These are phyloP conservation scores for Ceratobasidium theobromae DNA, from an alignment of 1,284 basidiomycete genomes.

Conservation along the genomic window DNA sequence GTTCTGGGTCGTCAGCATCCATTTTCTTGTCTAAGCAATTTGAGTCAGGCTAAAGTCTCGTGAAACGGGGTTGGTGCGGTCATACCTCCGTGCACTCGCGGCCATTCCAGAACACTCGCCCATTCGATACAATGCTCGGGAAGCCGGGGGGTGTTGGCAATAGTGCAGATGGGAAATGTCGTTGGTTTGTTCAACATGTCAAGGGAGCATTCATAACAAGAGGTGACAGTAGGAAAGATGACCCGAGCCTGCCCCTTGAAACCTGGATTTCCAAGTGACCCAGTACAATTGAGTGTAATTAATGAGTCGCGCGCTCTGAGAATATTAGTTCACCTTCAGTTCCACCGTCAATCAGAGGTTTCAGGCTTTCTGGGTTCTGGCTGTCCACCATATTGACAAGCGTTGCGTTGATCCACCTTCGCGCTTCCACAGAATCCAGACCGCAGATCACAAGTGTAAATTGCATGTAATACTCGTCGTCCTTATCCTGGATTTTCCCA, in stretches of 20 bases:
- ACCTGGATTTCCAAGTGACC: slow-evolving; percentile 52
- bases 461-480: slow-evolving; percentile 92
- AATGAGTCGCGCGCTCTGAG: not conserved
- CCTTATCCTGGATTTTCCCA: slow-evolving; percentile 98
- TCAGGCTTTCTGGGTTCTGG: slow-evolving; percentile 88
- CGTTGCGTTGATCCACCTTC: slow-evolving; percentile 98
- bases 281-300: not conserved
- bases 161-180: slow-evolving; percentile 97
- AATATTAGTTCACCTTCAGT: slow-evolving; percentile 75
- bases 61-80: not conserved
- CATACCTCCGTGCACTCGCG: slow-evolving; percentile 81
- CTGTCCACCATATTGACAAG: slow-evolving; percentile 92
- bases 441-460: slow-evolving; percentile 98
- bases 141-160: slow-evolving; percentile 96
- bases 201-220: slow-evolving; percentile 97
- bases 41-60: not conserved
- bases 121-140: slow-evolving; percentile 99
- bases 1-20: slow-evolving; percentile 95
- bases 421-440: slow-evolving; percentile 95
- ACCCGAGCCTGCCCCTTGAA: slow-evolving; percentile 99
- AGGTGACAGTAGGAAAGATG: slow-evolving; percentile 92
- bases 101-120: slow-evolving; percentile 99
- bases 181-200: slow-evolving; percentile 99
- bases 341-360: slow-evolving; percentile 98
- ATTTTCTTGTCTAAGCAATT: slow-evolving; percentile 79